Evolutionary conservation across 2,329 filamentous ascomycete genomes (phyloP).

Genomic region (Alternaria ventricosa): DNA sequence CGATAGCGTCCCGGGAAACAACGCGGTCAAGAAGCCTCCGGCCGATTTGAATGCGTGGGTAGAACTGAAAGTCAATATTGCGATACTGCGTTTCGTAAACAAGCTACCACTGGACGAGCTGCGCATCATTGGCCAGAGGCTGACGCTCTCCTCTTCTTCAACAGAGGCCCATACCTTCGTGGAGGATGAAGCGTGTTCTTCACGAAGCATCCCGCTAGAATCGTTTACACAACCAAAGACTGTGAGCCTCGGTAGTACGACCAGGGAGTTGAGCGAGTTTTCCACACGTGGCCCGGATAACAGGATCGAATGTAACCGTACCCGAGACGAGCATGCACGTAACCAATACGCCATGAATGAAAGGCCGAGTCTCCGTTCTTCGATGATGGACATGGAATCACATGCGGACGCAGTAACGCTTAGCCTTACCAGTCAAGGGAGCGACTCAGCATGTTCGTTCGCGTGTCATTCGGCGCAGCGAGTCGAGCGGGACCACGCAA

Average conservation of each 20-base stretch:
- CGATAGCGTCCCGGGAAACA: not conserved
- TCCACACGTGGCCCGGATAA: conserved; percentile 1
- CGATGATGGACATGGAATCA: not conserved
- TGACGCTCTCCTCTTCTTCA: not conserved
- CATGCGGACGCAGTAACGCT: not conserved
- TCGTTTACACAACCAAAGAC: not conserved
- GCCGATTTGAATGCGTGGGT: not conserved
- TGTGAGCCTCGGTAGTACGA: not conserved
- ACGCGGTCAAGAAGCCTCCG: not conserved
- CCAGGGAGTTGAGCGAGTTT: not conserved
- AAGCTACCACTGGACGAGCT: conserved; percentile 6
- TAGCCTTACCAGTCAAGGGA: not conserved
- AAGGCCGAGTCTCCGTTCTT: not conserved
- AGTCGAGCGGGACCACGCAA: not conserved
- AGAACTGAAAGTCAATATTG: conserved; percentile 8
- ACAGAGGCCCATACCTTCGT: not conserved
- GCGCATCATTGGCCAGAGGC: not conserved
- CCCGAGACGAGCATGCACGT: not conserved
- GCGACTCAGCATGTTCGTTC: not conserved
- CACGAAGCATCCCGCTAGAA: not conserved
- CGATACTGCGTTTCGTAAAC: conserved; percentile 3
- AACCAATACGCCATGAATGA: not conserved
- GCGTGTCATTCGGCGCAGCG: not conserved
- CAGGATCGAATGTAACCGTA: not conserved
- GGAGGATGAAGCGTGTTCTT: not conserved